Conservation (phyloP, 2,329 filamentous ascomycete genomes). For the Pleurostoma richardsiae region DNA sequence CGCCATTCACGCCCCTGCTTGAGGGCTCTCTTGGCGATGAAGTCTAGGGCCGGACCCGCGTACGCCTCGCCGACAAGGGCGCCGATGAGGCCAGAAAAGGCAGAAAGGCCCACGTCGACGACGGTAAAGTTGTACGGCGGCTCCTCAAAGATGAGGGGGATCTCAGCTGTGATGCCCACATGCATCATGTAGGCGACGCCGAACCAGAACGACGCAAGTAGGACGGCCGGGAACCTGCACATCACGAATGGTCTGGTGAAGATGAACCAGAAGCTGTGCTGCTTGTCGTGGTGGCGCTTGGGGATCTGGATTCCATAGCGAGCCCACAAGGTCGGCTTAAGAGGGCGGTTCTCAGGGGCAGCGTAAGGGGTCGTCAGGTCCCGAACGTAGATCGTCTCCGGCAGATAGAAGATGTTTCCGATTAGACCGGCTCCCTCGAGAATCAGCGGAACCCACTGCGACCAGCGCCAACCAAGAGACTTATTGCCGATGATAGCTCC, state of each 20-base stretch:
- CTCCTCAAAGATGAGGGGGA: slow-evolving; percentile 4
- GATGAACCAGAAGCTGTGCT: slow-evolving; percentile 4
- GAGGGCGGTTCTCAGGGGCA: not conserved
- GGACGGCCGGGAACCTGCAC: slow-evolving; percentile 4
- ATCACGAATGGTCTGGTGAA: slow-evolving; percentile 5
- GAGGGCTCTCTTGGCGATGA: slow-evolving; percentile 3
- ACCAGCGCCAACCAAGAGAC: not conserved
- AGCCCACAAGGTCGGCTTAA: slow-evolving; percentile 3
- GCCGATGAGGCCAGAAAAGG: slow-evolving; percentile 7
- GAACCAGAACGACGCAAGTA: slow-evolving; percentile 7
- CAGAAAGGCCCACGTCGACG: slow-evolving; percentile 3
- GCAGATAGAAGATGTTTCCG: not conserved
- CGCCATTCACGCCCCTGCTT: slow-evolving; percentile 2
- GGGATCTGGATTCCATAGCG: slow-evolving; percentile 6
- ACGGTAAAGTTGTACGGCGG: slow-evolving; percentile 3
- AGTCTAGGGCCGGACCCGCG: slow-evolving; percentile 3
- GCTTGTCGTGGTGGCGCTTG: slow-evolving; percentile 1
- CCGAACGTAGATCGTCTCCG: not conserved
- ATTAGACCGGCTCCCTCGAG: not conserved
- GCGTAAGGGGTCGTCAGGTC: not conserved
- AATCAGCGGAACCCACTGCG: slow-evolving; percentile 2
- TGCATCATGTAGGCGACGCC: slow-evolving; percentile 7
- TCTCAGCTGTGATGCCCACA: slow-evolving; percentile 5
- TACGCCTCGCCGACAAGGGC: slow-evolving; percentile 4
- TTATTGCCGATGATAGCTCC: slow-evolving; percentile 5